These are phyloP conservation scores for Pleurostoma richardsiae DNA, from an alignment of 2,329 filamentous ascomycete species.

Conservation along the genomic window DNA sequence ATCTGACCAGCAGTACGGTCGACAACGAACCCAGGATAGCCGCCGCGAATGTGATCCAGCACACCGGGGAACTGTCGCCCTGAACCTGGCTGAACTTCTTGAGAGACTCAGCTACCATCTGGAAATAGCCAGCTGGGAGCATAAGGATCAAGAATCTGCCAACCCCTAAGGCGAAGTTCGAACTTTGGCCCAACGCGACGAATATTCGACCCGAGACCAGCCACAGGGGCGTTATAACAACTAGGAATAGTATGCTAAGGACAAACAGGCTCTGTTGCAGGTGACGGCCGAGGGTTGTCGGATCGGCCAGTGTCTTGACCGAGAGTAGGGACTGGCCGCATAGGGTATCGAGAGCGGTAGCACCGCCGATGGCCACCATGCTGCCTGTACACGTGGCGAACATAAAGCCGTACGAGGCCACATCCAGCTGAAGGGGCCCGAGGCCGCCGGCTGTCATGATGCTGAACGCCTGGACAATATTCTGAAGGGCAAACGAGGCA, in stretches of 20 bases:
- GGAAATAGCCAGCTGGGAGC: background rate
- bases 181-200: background rate
- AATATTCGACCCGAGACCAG: background rate
- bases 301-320: background rate
- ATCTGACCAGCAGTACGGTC: background rate
- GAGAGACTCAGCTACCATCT: background rate
- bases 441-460: background rate
- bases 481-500: background rate
- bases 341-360: background rate
- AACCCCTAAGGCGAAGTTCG: background rate
- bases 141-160: background rate
- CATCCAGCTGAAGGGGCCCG: background rate
- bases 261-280: background rate
- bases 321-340: background rate
- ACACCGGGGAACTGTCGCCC: background rate
- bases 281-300: background rate
- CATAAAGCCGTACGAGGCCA: background rate
- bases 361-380: background rate
- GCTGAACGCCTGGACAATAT: background rate
- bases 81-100: background rate
- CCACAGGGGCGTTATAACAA: background rate
- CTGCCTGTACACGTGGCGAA: background rate
- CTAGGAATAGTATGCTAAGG: background rate
- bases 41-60: background rate
- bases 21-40: background rate